Base-by-base conservation (phyloP, 2,329 filamentous ascomycete genomes). In the Alternaria sp. region DNA sequence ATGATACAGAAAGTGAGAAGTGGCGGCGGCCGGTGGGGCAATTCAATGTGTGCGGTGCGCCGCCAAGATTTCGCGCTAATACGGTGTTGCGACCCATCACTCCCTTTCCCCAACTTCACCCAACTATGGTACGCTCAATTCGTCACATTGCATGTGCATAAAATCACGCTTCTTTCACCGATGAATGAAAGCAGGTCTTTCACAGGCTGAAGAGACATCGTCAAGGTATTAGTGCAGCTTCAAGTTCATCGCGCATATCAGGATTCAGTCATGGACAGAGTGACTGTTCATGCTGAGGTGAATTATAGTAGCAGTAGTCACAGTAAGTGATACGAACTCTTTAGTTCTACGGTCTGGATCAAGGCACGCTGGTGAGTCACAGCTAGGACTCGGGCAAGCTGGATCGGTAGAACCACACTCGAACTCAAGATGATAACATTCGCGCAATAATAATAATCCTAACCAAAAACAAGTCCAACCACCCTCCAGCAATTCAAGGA, bases 61-160 rank as follows among this genome's bases (percentile, higher is more conserved):
- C 57, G 67, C 67, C 63, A 69, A 67, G 55, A 57, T 60, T 64
- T 61, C 57, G 65, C 67, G 67, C 67, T 69, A 67, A 61, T 63
- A 50, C 21, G n/a, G 25, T 53, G 36, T 49, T 59, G 28, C 57
- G 64, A 57, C 54, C 50, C 57, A 61, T 30, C 44, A 49, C 30
- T 36, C 30, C 13, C 30, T 52, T 19, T 21, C 23, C 0, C 17
- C 43, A 15, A 2, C 26, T 32, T 17, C 32, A 15, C 12, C 3
- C 1, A 10, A 8, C 12, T 46, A 52, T 25, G 36, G 17, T 21
- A 45, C 15, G 19, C 25, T 36, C 32, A 17, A 53, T 30, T 21
- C 11, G 21, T 21, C 21, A 21, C 4, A 4, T 6, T 21, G 4
- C 11, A 30, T 26, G n/a, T 3, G 3, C 11, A 17, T 4, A 13